Percentiles rank a stretch among this genome's conserved stretches.
phyloP scores from a whole-genome alignment of 345 rosid species.

The Bretschneidera sinensis region DNA sequence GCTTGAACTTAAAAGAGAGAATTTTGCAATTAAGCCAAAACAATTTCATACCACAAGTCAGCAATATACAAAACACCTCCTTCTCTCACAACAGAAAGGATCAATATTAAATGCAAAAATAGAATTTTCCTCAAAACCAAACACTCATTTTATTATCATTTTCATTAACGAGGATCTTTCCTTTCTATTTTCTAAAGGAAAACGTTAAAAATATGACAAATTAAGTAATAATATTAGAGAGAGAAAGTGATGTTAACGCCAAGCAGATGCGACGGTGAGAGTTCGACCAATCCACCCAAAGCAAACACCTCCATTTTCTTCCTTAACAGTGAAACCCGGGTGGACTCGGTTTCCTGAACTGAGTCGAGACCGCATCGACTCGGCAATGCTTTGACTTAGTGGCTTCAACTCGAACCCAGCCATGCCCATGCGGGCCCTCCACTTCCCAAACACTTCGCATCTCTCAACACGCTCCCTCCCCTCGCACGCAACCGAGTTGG shows the following conservation, averaged over 20 bases:
- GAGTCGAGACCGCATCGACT: conserved; percentile 52
- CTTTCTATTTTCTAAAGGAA: too few species aligned
- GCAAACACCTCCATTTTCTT: conserved; percentile 72
- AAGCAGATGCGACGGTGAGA: conserved; percentile 93
- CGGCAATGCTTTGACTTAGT: conserved; percentile 47
- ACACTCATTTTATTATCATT: too few species aligned
- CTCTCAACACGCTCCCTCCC: conserved; percentile 81
- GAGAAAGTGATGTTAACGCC: conserved; percentile 62
- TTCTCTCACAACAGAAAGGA: too few species aligned
- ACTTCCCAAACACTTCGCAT: conserved; percentile 93
- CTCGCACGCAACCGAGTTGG: conserved; percentile 82
- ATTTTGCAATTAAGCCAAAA: too few species aligned
- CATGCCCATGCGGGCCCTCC: conserved; percentile 94
- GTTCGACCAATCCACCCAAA: conserved; percentile 90
- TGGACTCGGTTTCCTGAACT: conserved; percentile 38
- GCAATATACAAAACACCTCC: too few species aligned
- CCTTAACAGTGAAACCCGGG: conserved; percentile 72
- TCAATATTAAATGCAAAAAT: too few species aligned
- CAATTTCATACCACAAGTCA: too few species aligned
- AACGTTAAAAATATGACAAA: too few species aligned
- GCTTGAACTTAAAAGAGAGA: too few species aligned
- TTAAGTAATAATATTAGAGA: too few species aligned
- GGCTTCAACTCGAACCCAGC: conserved; percentile 77
- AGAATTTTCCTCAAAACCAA: too few species aligned
- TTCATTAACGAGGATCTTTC: too few species aligned